These are phyloP conservation scores for Arthroderma sp. DNA, from an alignment of 2,329 filamentous ascomycete genomes.

Conservation along the genomic window DNA sequence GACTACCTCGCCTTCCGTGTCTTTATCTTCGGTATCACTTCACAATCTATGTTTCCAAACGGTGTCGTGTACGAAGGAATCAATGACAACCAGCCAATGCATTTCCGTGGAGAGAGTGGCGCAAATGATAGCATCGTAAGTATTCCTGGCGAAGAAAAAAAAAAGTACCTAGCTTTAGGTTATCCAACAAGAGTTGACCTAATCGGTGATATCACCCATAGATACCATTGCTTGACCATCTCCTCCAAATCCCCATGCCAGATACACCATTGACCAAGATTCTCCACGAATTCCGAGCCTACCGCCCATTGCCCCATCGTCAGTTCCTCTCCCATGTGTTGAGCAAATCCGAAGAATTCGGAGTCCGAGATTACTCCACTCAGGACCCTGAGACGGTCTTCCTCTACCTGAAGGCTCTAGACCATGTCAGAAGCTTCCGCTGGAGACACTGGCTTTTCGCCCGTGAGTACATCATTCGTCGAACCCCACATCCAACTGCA, in stretches of 20 bases:
- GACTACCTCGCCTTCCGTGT: constrained; percentile 85
- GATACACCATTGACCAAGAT: constrained; percentile 79
- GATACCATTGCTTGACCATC: constrained; percentile 72
- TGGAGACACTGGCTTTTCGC: constrained; percentile 39
- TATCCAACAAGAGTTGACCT: no score
- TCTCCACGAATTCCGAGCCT: constrained; percentile 74
- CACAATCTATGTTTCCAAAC: constrained; percentile 84
- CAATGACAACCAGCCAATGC: constrained; percentile 54
- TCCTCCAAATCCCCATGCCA: constrained; percentile 78
- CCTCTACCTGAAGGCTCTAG: constrained; percentile 32
- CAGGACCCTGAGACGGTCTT: constrained; percentile 29
- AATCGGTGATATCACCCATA: no score
- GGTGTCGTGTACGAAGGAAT: constrained; percentile 84
- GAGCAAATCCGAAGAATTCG: constrained; percentile 36
- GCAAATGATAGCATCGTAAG: constrained; percentile 81
- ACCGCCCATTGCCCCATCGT: constrained; percentile 78
- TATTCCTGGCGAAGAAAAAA: not conserved
- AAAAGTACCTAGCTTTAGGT: no score
- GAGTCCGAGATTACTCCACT: constrained; percentile 25
- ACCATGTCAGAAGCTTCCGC: constrained; percentile 37
- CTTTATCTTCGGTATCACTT: constrained; percentile 93
- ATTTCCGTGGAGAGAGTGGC: constrained; percentile 82
- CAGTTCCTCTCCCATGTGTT: constrained; percentile 66
- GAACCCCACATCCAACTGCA: constrained; percentile 34
- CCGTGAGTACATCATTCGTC: constrained; percentile 36